A percentile compares a stretch with the other conserved stretches of the same genome.
Evolutionary conservation across 441 rosid species (phyloP).

Genomic region (Viola pubescens): DNA sequence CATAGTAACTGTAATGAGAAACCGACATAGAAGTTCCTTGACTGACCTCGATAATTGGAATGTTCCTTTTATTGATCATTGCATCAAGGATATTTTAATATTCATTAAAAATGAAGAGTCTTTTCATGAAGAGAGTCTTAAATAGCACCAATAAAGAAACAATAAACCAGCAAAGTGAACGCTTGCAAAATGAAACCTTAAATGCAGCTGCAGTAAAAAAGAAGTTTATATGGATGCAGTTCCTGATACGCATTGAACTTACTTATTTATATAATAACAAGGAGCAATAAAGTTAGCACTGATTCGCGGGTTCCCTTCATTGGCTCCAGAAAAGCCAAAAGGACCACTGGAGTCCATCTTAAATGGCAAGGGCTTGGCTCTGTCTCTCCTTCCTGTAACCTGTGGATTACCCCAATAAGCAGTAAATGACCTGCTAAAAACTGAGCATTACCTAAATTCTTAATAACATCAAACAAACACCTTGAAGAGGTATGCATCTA

Average conservation of each 20-base stretch:
- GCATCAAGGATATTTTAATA: not conserved
- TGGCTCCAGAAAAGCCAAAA: constrained; percentile 87
- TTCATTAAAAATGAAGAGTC: not conserved
- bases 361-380: constrained; percentile 86
- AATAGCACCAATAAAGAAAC: not conserved
- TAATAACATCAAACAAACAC: constrained; percentile 3
- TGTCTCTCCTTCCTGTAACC: constrained; percentile 96
- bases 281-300: constrained; percentile 83
- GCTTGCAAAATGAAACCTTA: not conserved
- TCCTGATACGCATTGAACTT: constrained; percentile 13
- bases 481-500: not conserved
- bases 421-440: not conserved
- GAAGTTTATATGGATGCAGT: not conserved
- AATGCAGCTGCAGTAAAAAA: not conserved
- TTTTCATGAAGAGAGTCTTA: not conserved
- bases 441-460: constrained; percentile 1
- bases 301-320: constrained; percentile 75
- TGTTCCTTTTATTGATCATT: not conserved
- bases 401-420: constrained; percentile 21
- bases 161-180: not conserved
- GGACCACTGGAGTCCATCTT: constrained; percentile 74
- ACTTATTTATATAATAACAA: constrained; percentile 81
- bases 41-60: not conserved
- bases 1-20: not conserved
- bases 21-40: not conserved